Conservation (phyloP, 1,284 basidiomycete genomes). For the Sparassis latifolia region DNA sequence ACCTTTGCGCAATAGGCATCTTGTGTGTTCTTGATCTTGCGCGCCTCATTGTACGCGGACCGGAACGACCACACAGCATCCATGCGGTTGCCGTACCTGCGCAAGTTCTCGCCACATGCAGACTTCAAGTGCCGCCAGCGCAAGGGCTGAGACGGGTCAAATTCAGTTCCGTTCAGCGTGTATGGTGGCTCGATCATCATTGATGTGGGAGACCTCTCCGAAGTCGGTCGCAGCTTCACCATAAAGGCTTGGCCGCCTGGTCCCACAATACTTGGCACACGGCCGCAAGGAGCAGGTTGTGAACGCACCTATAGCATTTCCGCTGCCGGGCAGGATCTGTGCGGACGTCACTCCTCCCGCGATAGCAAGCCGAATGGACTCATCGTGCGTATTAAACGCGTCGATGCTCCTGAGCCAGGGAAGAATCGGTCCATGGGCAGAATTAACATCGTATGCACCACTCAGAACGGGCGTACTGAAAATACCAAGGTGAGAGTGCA, state of each 20-base stretch:
- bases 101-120: constrained; percentile 49
- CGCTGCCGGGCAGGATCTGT: constrained; percentile 32
- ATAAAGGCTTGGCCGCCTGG: constrained; percentile 42
- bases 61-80: constrained; percentile 60
- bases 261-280: no score
- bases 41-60: constrained; percentile 61
- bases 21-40: constrained; percentile 67
- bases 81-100: constrained; percentile 43
- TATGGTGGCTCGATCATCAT: constrained; percentile 43
- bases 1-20: constrained; percentile 65
- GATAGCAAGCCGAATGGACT: constrained; percentile 32
- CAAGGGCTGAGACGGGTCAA: constrained; percentile 23
- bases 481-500: constrained; percentile 79
- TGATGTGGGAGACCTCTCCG: constrained; percentile 36
- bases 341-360: constrained; percentile 44
- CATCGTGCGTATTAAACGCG: constrained; percentile 44
- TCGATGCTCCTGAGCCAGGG: constrained; percentile 42
- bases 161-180: constrained; percentile 27
- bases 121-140: constrained; percentile 43
- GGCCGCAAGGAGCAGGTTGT: not conserved
- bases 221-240: constrained; percentile 43
- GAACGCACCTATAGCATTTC: constrained; percentile 24
- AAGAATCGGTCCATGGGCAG: constrained; percentile 43
- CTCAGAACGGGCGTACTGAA: constrained; percentile 43
- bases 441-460: constrained; percentile 51